These are phyloP conservation scores for Hyaloperonospora brassicae DNA, from an alignment of 352 stramenopile species.

Conservation along the genomic window DNA sequence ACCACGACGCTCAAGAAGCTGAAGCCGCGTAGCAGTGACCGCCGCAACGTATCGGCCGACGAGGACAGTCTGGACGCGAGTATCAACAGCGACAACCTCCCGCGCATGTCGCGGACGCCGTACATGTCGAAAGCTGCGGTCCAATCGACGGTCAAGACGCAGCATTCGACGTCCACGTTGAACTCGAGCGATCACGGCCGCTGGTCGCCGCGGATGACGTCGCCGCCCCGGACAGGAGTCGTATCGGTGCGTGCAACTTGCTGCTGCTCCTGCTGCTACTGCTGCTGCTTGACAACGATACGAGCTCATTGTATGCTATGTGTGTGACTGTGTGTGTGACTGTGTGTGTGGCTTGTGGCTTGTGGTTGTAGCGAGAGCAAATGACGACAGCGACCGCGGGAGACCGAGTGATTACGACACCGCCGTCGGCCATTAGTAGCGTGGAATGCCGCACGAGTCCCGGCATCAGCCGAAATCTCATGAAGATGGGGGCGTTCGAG, in stretches of 20 bases:
- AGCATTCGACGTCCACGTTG: slow-evolving; percentile 38
- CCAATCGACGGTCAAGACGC: slow-evolving; percentile 20
- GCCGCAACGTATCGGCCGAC: slow-evolving; percentile 26
- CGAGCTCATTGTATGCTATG: slow-evolving; percentile 2
- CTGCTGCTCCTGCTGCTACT: too few relatives aligned
- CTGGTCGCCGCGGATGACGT: slow-evolving; percentile 53
- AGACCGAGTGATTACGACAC: slow-evolving; percentile 33
- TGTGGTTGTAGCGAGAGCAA: slow-evolving; percentile 6
- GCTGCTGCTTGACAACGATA: neutral
- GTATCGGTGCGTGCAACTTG: slow-evolving; percentile 30
- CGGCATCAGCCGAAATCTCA: slow-evolving; percentile 65
- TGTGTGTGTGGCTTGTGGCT: neutral
- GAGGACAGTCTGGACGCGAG: slow-evolving; percentile 54
- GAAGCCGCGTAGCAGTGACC: slow-evolving; percentile 12
- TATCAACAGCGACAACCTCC: slow-evolving; percentile 53
- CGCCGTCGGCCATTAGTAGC: slow-evolving; percentile 66
- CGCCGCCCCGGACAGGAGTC: slow-evolving; percentile 40
- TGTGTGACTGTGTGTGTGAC: neutral
- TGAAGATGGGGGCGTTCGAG: slow-evolving; percentile 77
- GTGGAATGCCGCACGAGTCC: slow-evolving; percentile 54
- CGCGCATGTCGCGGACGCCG: slow-evolving; percentile 54
- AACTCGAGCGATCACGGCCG: slow-evolving; percentile 37
- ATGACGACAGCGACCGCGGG: slow-evolving; percentile 12
- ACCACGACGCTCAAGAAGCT: slow-evolving; percentile 56
- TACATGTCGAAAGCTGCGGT: slow-evolving; percentile 43